These are phyloP conservation scores for Termitomyces sp. DNA, from an alignment of 768 basidiomycete genomes.

Conservation along the genomic window DNA sequence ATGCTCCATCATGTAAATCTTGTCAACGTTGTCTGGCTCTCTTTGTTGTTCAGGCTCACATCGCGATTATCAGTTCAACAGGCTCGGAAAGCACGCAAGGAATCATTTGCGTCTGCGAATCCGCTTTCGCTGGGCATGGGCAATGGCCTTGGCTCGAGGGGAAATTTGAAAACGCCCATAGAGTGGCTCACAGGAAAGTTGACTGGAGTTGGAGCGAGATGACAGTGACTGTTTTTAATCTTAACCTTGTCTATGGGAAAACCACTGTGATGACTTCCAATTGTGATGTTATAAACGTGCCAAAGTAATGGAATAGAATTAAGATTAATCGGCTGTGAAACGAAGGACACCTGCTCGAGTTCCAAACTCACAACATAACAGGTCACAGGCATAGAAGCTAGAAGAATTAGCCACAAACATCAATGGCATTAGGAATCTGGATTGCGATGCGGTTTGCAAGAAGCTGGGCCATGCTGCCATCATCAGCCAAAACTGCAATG, in stretches of 20 bases:
- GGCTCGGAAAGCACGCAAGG: slow-evolving; percentile 66
- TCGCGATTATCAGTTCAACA: slow-evolving; percentile 47
- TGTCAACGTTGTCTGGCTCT: not conserved
- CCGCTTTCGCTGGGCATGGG: slow-evolving; percentile 68
- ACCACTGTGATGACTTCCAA: not conserved
- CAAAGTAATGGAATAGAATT: not conserved
- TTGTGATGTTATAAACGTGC: not conserved
- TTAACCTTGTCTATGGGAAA: not conserved
- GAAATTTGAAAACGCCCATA: slow-evolving; percentile 62
- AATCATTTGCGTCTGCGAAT: slow-evolving; percentile 77
- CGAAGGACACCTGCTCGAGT: not conserved
- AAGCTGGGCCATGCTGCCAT: too few relatives aligned
- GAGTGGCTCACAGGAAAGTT: slow-evolving; percentile 77
- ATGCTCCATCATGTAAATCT: not conserved
- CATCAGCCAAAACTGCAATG: too few relatives aligned
- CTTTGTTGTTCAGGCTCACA: not conserved
- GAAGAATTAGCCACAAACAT: too few relatives aligned
- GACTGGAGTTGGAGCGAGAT: slow-evolving; percentile 56
- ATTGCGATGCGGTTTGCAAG: too few relatives aligned
- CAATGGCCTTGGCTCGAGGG: slow-evolving; percentile 54
- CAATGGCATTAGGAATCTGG: too few relatives aligned
- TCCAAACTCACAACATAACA: not conserved
- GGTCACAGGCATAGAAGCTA: too few relatives aligned
- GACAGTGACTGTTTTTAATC: slow-evolving; percentile 3
- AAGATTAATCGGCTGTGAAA: not conserved